Conservation (phyloP, 2,329 filamentous ascomycete species). For the Coniochaeta sp. region DNA sequence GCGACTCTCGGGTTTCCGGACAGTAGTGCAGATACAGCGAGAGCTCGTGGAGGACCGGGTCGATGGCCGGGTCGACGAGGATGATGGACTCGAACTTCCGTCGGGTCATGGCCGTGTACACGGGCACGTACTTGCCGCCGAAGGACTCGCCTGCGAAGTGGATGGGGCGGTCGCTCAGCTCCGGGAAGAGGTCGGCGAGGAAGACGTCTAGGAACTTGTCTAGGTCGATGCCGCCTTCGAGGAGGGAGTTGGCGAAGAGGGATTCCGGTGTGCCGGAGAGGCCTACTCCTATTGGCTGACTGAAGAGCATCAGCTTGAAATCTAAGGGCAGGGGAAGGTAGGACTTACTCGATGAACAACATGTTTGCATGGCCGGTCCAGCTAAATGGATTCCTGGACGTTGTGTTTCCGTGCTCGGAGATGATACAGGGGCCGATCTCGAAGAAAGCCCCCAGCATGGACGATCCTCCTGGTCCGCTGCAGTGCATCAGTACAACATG, state of each 20-base stretch:
- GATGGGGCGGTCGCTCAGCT: constrained; percentile 8
- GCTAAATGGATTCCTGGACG: not conserved
- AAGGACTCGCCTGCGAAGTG: constrained; percentile 14
- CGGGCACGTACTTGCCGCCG: constrained; percentile 13
- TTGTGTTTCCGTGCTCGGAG: not conserved
- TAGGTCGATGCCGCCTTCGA: constrained; percentile 10
- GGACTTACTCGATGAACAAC: not conserved
- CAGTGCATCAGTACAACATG: not conserved
- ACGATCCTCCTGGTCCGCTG: constrained; percentile 5
- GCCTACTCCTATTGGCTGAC: constrained; percentile 12
- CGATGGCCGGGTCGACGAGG: constrained; percentile 11
- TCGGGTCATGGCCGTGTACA: constrained; percentile 8
- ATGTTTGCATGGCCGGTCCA: not conserved
- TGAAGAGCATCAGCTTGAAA: not conserved
- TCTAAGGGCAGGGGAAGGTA: too few relatives aligned
- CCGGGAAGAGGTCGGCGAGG: constrained; percentile 10
- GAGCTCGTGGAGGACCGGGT: not conserved
- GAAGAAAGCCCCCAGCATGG: constrained; percentile 4
- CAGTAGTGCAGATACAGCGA: constrained; percentile 13
- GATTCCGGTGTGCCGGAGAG: constrained; percentile 8
- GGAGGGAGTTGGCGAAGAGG: constrained; percentile 8
- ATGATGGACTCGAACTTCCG: constrained; percentile 9
- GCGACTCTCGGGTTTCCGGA: not conserved
- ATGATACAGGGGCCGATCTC: constrained; percentile 2
- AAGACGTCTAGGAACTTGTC: constrained; percentile 12